Evolutionary conservation across 495 filamentous ascomycete genomes (phyloP).

Genomic region (Staphylotrichum tortipilum): DNA sequence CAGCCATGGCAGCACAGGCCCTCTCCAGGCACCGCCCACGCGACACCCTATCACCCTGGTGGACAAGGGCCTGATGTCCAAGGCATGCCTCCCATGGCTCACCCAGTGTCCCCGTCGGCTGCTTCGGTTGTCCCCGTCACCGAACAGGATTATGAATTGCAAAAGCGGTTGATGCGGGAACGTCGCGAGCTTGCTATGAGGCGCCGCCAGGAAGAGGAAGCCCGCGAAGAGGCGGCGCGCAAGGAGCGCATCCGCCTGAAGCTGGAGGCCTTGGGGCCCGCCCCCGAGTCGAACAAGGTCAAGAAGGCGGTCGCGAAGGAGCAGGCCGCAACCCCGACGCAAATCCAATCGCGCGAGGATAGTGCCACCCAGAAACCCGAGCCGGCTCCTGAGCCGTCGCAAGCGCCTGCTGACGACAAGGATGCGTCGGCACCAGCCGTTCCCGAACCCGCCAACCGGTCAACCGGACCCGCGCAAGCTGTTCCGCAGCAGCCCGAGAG

Average conservation of each 20-base stretch:
- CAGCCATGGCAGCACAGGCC: conserved; percentile 43
- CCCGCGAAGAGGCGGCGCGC: conserved; percentile 65
- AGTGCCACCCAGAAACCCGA: conserved; percentile 18
- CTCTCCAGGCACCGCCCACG: conserved; percentile 40
- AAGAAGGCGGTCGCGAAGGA: conserved; percentile 40
- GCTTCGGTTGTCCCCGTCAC: conserved; percentile 22
- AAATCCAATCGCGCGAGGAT: conserved; percentile 29
- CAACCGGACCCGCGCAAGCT: conserved; percentile 2
- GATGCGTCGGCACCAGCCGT: too few relatives aligned
- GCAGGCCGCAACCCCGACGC: conserved; percentile 27
- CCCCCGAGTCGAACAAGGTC: conserved; percentile 52
- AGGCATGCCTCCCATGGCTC: conserved; percentile 19
- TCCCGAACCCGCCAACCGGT: conserved; percentile 1
- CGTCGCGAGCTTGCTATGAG: conserved; percentile 67
- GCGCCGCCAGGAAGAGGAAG: conserved; percentile 72
- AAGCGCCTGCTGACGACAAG: too few relatives aligned
- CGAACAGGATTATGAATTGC: conserved; percentile 56
- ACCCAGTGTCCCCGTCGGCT: conserved; percentile 21
- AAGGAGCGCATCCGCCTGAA: conserved; percentile 77
- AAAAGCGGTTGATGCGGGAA: conserved; percentile 81
- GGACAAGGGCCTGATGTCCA: conserved; percentile 26
- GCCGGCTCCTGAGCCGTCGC: conserved; percentile 1
- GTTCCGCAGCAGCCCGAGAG: conserved; percentile 7
- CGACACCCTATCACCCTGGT: conserved; percentile 35
- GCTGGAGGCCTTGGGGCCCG: conserved; percentile 65